Conservation (phyloP, 257 asterid genomes). For the Solanum corneliomulleri region DNA sequence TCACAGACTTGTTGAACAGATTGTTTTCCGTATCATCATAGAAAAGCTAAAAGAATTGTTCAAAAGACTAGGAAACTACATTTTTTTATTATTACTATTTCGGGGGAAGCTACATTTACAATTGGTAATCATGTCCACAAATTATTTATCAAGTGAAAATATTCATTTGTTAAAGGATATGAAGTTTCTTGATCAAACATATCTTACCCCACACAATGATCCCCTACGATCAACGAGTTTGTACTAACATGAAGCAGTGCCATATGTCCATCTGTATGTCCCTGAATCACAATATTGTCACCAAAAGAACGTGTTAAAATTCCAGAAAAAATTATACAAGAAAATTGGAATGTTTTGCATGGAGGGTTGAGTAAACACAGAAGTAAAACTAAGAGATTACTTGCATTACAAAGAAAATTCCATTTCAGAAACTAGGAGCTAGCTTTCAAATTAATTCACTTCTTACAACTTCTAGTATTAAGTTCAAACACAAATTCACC, state of each 20-base stretch:
- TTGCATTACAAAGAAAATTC: background rate
- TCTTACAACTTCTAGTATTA: background rate
- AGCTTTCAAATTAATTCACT: background rate
- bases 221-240: constrained; percentile 84
- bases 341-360: background rate
- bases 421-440: background rate
- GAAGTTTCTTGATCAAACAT: background rate
- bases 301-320: background rate
- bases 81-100: no score
- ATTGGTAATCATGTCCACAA: background rate
- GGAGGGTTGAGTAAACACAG: background rate
- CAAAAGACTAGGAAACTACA: background rate
- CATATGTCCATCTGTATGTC: constrained; percentile 97
- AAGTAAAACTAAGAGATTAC: background rate
- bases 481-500: background rate
- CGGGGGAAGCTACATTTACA: background rate
- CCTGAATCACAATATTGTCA: constrained; percentile 33
- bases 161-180: background rate
- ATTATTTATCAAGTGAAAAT: background rate
- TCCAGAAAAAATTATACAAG: background rate
- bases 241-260: constrained; percentile 75
- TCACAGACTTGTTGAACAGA: background rate
- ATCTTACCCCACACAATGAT: constrained; percentile 94
- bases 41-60: background rate
- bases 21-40: background rate